These are phyloP conservation scores for Hordeum pubiflorum DNA, from an alignment of 202 grass and related monocot genomes.

Conservation along the genomic window DNA sequence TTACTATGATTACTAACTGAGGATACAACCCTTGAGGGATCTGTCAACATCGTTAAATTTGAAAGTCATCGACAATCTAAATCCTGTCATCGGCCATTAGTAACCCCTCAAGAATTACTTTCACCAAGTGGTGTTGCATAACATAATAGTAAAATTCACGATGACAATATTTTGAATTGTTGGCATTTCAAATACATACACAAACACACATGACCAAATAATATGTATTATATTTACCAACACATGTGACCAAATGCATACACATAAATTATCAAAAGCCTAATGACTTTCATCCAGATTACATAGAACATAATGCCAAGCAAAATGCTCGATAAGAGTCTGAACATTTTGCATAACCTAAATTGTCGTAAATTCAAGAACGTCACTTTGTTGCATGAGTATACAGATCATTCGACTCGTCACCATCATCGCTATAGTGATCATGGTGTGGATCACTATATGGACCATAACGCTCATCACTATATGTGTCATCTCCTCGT, in stretches of 20 bases:
- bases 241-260: background rate
- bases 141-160: background rate
- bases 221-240: background rate
- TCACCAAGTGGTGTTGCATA: background rate
- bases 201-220: background rate
- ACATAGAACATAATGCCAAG: background rate
- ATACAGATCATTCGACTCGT: background rate
- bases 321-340: background rate
- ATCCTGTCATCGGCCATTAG: background rate
- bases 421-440: background rate
- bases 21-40: too few species aligned
- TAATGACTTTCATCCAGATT: too few species aligned
- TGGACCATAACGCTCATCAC: background rate
- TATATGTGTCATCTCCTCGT: background rate
- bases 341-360: background rate
- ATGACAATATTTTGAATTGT: background rate
- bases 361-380: background rate
- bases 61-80: background rate
- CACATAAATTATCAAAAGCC: too few species aligned
- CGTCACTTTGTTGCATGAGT: background rate
- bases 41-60: too few species aligned
- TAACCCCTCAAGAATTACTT: background rate
- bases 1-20: too few species aligned
- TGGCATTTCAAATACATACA: background rate
- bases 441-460: background rate